Conservation (phyloP, 768 basidiomycete species). For the Kwoniella botswanensis region DNA sequence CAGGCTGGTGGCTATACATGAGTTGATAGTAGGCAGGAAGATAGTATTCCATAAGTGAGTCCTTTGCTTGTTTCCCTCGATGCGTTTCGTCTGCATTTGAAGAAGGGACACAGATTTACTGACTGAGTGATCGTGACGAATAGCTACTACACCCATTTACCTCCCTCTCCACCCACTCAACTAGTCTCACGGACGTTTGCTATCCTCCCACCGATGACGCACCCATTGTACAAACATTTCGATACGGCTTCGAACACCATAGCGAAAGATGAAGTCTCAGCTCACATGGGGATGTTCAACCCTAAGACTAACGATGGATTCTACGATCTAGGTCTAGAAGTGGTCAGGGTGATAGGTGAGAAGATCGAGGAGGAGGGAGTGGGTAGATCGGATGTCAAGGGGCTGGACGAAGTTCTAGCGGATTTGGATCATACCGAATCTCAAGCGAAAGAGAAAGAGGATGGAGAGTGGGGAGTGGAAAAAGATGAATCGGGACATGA, state of each 20-base stretch:
- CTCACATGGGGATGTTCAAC: constrained; percentile 88
- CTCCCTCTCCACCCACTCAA: constrained; percentile 69
- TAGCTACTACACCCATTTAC: constrained; percentile 81
- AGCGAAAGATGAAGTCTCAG: constrained; percentile 76
- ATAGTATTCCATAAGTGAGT: constrained; percentile 51
- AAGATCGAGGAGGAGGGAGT: constrained; percentile 51
- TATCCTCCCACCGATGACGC: constrained; percentile 66
- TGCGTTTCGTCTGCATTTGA: not conserved
- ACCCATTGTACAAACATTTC: constrained; percentile 63
- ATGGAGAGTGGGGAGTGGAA: constrained; percentile 29
- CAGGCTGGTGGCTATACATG: constrained; percentile 69
- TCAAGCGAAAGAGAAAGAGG: constrained; percentile 11
- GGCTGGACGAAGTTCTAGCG: constrained; percentile 5
- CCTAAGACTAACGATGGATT: constrained; percentile 84
- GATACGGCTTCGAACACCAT: constrained; percentile 69
- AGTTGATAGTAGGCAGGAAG: constrained; percentile 64
- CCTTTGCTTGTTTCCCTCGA: not conserved
- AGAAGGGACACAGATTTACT: not conserved
- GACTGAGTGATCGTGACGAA: not conserved
- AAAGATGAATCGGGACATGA: constrained; percentile 33
- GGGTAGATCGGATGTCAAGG: constrained; percentile 7
- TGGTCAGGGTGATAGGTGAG: constrained; percentile 61
- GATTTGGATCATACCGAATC: constrained; percentile 4
- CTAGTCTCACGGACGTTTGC: constrained; percentile 73
- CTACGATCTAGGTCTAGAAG: constrained; percentile 77